Evolutionary conservation across 2,329 filamentous ascomycete species (phyloP).

Genomic region (Penicillium sp.): DNA sequence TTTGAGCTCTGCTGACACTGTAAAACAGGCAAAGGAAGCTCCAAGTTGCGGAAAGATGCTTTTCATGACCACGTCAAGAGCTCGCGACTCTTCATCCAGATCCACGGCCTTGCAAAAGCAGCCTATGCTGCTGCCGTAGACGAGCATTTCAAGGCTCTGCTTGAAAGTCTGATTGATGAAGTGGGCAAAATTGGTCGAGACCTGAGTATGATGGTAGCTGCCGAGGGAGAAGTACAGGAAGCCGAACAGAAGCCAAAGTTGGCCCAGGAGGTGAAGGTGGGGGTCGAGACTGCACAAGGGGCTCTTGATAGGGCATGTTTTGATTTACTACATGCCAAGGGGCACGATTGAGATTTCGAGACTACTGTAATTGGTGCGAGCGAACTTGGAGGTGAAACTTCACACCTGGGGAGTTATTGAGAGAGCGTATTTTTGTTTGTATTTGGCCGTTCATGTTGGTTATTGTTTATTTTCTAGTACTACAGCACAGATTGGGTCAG

Average conservation of each 20-base stretch:
- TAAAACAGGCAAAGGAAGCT: neutral
- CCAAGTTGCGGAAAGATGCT: neutral
- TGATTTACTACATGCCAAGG: neutral
- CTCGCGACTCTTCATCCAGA: neutral
- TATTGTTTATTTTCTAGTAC: no score
- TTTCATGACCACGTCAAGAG: neutral
- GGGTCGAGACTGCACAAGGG: neutral
- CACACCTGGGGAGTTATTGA: no score
- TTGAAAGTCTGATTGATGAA: neutral
- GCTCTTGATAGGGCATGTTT: neutral
- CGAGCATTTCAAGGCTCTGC: neutral
- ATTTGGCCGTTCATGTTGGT: no score
- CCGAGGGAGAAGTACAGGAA: neutral
- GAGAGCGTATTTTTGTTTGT: no score
- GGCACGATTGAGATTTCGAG: neutral
- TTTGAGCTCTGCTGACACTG: neutral
- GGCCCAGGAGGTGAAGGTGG: neutral
- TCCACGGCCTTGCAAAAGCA: neutral
- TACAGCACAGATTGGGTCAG: neutral
- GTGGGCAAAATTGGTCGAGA: neutral
- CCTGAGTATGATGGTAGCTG: neutral
- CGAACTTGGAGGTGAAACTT: no score
- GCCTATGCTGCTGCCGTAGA: neutral
- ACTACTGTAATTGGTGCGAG: neutral
- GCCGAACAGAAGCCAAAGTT: neutral